Evolutionary conservation across 148 eudicot genomes (phyloP), one percentile per base, ranked within the genome.

Genomic region (Cornus controversa): DNA sequence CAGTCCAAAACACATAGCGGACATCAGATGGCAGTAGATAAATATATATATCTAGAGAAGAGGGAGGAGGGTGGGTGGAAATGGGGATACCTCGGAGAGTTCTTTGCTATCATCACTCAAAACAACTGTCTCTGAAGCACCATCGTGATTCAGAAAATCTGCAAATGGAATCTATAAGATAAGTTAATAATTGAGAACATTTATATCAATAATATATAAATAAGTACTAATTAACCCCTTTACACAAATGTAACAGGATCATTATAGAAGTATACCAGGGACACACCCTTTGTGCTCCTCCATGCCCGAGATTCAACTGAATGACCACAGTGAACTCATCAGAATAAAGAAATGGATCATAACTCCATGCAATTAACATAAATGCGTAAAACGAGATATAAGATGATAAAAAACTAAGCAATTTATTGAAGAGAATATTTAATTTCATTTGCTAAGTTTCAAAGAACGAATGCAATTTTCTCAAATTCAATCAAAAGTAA

Each of bases 281-380:
- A 94, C 22, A 88, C 82, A 11, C 94, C 93, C 82, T 86, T 90
- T 72, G 83, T 75, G 86, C 97, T 88, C 73, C 78, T 88, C 97
- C 98, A 94, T 76, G 98, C 97, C 66, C 94, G 92, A 74, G 97
- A 94, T 62, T 87, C 82, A 79, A 94, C 98, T 92, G 97, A 80
- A 81, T 26, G 13, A 68, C 62, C 28, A 80, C 68, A 53, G 40
- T 18, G 71, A 79, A 26, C 72, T 71, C 72, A 71, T 47, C n/a
- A 63, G 63, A 24, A 74, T 23, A 37, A 78, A 53, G 31, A 15
- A 24, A 28, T 25, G 50, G 45, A 67, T 57, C 72, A n/a, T 40
- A 40, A 64, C 14, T 36, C 11, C 57, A 77, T 34, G 1, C 57
- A 74, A 64, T 14, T 10, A 64, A 13, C 29, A 10, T 22, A 73